Evolutionary conservation across 108 stramenopile species (phyloP), one percentile per base, ranked within the genome.

Genomic region (Parmales sp.): DNA sequence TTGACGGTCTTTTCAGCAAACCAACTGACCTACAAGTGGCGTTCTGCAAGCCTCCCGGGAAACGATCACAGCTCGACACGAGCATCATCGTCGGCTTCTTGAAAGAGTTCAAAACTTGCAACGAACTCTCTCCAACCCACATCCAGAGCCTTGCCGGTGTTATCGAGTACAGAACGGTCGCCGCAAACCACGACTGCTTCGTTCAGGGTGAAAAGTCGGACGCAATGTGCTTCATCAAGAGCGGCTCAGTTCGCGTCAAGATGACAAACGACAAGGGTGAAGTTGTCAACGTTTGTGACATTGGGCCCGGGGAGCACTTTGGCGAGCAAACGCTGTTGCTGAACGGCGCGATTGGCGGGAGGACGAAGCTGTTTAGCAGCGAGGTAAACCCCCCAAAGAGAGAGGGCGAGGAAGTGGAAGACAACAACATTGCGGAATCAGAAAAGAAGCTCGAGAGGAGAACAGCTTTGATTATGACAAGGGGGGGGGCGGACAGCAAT

Each of bases 291-390:
- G 16, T 60, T 2, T 28, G 54, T 13, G 16, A 3, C 31, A 11
- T 60, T 11, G 54, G 31, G 54, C 26, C 29, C 2, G 54, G 54
- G 16, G 54, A 34, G 31, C 36, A 34, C 31, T 60, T 60, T 34
- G 31, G 31, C 13, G 54, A 60, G 11, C 20, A 48, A 4, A 23
- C 46, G 46, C 26, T 60, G 3, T 20, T 60, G 54, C 29, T 60
- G 54, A 60, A 60, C 31, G 54, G 54, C 11, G 54, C 54, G 31
- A 60, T n/a, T n/a, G n/a, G n/a, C n/a, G n/a, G n/a, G n/a, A n/a
- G n/a, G n/a, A n/a, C n/a, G n/a, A n/a, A n/a, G n/a, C n/a, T n/a
- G n/a, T n/a, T n/a, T n/a, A n/a, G n/a, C n/a, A n/a, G n/a, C n/a
- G n/a, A n/a, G n/a, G n/a, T n/a, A n/a, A n/a, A n/a, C n/a, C n/a